phyloP scores from a whole-genome alignment of 371 early-diverging fungal species.

The Zopfochytrium polystomum region DNA sequence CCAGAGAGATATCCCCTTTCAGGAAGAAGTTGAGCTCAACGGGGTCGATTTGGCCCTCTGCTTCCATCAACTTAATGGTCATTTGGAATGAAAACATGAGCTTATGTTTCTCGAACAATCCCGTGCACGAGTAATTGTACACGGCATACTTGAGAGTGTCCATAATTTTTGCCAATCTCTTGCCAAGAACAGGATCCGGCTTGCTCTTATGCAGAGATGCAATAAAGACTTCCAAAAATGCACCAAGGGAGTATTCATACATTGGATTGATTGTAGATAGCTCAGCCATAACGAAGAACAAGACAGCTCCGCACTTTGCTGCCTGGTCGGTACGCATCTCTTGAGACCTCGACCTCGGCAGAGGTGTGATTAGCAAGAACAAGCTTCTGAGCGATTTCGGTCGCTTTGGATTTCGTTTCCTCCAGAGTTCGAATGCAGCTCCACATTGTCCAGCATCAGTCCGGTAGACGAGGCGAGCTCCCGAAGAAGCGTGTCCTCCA shows the following conservation, averaged over 20 bases:
- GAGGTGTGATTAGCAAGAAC: conserved; percentile 60
- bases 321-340: conserved; percentile 57
- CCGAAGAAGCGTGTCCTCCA: conserved; percentile 57
- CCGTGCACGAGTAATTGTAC: conserved; percentile 61
- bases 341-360: conserved; percentile 55
- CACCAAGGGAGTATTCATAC: conserved; percentile 60
- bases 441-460: conserved; percentile 61
- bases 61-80: conserved; percentile 59
- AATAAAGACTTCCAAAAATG: conserved; percentile 58
- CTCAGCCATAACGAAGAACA: conserved; percentile 59
- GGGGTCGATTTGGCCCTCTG: conserved; percentile 50
- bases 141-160: conserved; percentile 60
- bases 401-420: conserved; percentile 61
- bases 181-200: conserved; percentile 54
- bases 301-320: conserved; percentile 58
- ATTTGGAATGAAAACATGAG: conserved; percentile 65
- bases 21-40: conserved; percentile 59
- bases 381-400: conserved; percentile 58
- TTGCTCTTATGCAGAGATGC: conserved; percentile 52
- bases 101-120: conserved; percentile 60
- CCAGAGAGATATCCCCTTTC: conserved; percentile 59
- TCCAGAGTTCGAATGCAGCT: conserved; percentile 58
- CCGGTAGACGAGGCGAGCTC: conserved; percentile 60
- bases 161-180: conserved; percentile 53
- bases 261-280: conserved; percentile 60